phyloP scores from a whole-genome alignment of 306 rosid genomes.

The Neltuma alba region DNA sequence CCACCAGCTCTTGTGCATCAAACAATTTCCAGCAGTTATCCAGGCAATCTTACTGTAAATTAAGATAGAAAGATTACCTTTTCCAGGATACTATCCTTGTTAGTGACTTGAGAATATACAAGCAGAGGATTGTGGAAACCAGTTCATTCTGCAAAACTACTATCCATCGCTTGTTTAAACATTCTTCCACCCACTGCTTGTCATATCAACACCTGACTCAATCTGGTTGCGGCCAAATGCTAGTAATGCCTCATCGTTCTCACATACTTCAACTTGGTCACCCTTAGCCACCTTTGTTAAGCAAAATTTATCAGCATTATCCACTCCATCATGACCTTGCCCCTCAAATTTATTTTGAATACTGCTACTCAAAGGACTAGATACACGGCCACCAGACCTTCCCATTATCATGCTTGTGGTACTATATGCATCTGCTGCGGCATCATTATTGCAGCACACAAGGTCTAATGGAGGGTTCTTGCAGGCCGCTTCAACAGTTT shows the following conservation, averaged over 20 bases:
- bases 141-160: slow-evolving; percentile 41
- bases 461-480: slow-evolving; percentile 39
- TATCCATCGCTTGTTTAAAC: slow-evolving; percentile 38
- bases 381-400: slow-evolving; percentile 32
- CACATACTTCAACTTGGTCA: slow-evolving; percentile 46
- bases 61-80: slow-evolving; percentile 50
- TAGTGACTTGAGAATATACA: slow-evolving; percentile 46
- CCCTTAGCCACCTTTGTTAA: slow-evolving; percentile 40
- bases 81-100: slow-evolving; percentile 39
- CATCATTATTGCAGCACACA: slow-evolving; percentile 35
- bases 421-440: slow-evolving; percentile 32
- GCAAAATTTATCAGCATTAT: slow-evolving; percentile 40
- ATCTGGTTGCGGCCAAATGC: slow-evolving; percentile 30
- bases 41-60: slow-evolving; percentile 8
- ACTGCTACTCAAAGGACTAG: slow-evolving; percentile 35
- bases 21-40: slow-evolving; percentile 7
- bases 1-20: slow-evolving; percentile 23
- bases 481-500: slow-evolving; percentile 36
- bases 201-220: slow-evolving; percentile 38
- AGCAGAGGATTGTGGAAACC: slow-evolving; percentile 43
- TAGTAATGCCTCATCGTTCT: slow-evolving; percentile 34
- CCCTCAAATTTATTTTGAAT: slow-evolving; percentile 35
- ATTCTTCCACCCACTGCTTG: slow-evolving; percentile 37
- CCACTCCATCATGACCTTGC: slow-evolving; percentile 35
- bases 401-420: slow-evolving; percentile 34